Percentiles rank a stretch among this genome's conserved stretches.
phyloP scores from a whole-genome alignment of 352 stramenopile genomes.

The Phytophthora citrophthora region DNA sequence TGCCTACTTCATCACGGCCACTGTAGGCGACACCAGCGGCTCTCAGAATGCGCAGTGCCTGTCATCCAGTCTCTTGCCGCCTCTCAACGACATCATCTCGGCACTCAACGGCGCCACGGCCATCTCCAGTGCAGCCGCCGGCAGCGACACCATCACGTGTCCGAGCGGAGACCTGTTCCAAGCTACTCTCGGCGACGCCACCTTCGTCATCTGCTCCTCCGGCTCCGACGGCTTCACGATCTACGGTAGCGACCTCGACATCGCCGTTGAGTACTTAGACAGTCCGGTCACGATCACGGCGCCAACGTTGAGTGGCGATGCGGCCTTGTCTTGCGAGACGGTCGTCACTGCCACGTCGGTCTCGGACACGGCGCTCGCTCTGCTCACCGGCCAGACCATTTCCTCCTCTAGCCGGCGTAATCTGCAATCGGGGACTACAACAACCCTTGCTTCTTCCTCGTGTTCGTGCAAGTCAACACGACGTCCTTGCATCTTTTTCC shows the following conservation, averaged over 20 bases:
- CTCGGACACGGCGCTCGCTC: slow-evolving; percentile 20
- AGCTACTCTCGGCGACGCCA: slow-evolving; percentile 21
- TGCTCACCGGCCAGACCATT: slow-evolving; percentile 22
- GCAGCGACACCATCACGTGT: slow-evolving; percentile 25
- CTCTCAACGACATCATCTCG: slow-evolving; percentile 23
- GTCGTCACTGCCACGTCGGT: slow-evolving; percentile 17
- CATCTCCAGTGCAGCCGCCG: slow-evolving; percentile 7
- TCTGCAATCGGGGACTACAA: slow-evolving; percentile 7
- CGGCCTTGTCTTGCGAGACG: slow-evolving; percentile 14
- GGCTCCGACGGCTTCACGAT: slow-evolving; percentile 16
- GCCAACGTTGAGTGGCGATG: slow-evolving; percentile 15
- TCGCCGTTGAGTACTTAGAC: slow-evolving; percentile 24
- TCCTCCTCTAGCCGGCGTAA: slow-evolving; percentile 10
- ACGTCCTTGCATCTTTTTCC: slow-evolving; percentile 46
- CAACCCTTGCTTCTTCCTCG: slow-evolving; percentile 21
- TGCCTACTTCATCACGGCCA: slow-evolving; percentile 34
- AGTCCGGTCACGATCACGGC: slow-evolving; percentile 19
- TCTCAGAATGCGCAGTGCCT: slow-evolving; percentile 21
- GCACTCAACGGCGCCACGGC: slow-evolving; percentile 21
- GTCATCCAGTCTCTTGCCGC: slow-evolving; percentile 13
- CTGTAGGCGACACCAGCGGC: slow-evolving; percentile 3
- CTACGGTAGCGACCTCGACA: slow-evolving; percentile 32
- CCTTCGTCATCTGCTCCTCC: slow-evolving; percentile 34
- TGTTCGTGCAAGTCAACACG: slow-evolving; percentile 28
- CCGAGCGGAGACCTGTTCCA: slow-evolving; percentile 31